phyloP scores from a whole-genome alignment of 768 basidiomycete species.

The Cyclocybe cylindracea region DNA sequence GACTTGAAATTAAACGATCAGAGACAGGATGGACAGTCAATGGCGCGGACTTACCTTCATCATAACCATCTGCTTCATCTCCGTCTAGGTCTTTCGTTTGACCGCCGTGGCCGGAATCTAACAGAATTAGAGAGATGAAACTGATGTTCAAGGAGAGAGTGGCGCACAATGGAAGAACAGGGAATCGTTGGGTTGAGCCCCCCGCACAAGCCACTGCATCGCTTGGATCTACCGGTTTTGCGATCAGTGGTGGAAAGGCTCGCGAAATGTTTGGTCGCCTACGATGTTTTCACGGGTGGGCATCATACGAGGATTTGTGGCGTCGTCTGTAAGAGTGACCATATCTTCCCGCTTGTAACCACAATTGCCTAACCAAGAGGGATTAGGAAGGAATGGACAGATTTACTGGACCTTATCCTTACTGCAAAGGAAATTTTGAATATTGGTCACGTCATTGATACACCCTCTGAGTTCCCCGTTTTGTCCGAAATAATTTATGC shows the following conservation, averaged over 20 bases:
- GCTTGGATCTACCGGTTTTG: conserved; percentile 43
- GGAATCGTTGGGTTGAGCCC: conserved; percentile 79
- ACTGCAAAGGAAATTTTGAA: conserved; percentile 77
- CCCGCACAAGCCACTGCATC: conserved; percentile 91
- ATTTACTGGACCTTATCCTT: conserved; percentile 21
- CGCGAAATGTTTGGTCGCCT: conserved; percentile 16
- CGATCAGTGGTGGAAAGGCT: neutral
- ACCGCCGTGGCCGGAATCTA: conserved; percentile 94
- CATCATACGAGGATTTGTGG: conserved; percentile 53
- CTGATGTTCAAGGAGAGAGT: neutral
- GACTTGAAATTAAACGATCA: conserved; percentile 38
- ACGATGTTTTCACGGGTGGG: conserved; percentile 87
- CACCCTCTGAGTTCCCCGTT: conserved; percentile 75
- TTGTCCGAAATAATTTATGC: conserved; percentile 84
- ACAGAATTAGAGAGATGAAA: neutral
- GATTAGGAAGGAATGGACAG: neutral
- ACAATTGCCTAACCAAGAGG: conserved; percentile 44
- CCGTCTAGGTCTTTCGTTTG: conserved; percentile 83
- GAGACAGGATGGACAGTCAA: neutral
- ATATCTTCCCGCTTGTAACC: conserved; percentile 80
- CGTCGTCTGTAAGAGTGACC: conserved; percentile 82
- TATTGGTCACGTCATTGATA: conserved; percentile 88
- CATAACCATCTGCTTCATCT: conserved; percentile 82
- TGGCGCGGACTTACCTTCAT: conserved; percentile 56
- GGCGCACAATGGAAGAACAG: conserved; percentile 86